Percentiles rank a stretch among this genome's conserved stretches.
Evolutionary conservation across 208 protist species (phyloP).

Genomic region (Novymonas esmeraldas): DNA sequence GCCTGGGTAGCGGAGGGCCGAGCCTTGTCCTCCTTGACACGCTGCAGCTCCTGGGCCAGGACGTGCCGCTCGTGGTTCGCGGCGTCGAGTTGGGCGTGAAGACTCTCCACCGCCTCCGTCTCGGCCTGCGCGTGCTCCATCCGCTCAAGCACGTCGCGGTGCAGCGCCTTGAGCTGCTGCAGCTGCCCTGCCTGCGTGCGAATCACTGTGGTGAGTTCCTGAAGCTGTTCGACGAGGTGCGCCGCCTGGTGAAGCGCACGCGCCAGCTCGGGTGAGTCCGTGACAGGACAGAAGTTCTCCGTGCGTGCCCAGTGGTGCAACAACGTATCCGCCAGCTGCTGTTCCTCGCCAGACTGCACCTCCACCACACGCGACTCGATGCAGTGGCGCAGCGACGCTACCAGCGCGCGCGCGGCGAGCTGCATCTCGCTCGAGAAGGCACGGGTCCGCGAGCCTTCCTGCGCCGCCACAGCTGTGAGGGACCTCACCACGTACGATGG

Average conservation of each 20-base stretch:
- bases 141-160: slow-evolving; percentile 25
- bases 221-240: slow-evolving; percentile 47
- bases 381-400: slow-evolving; percentile 47
- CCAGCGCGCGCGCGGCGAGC: slow-evolving; percentile 44
- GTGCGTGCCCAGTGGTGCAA: slow-evolving; percentile 28
- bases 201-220: slow-evolving; percentile 48
- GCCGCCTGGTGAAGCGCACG: slow-evolving; percentile 49
- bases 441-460: slow-evolving; percentile 2
- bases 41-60: slow-evolving; percentile 29
- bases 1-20: background rate
- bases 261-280: slow-evolving; percentile 38
- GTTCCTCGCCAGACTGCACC: slow-evolving; percentile 32
- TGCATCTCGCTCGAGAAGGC: slow-evolving; percentile 58
- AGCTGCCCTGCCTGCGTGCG: slow-evolving; percentile 50
- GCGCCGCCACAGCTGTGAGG: slow-evolving; percentile 31
- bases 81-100: slow-evolving; percentile 15
- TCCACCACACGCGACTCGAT: slow-evolving; percentile 45
- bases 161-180: slow-evolving; percentile 38
- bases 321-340: slow-evolving; percentile 27
- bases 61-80: slow-evolving; percentile 28
- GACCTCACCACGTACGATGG: slow-evolving; percentile 39
- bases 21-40: background rate
- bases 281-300: slow-evolving; percentile 52
- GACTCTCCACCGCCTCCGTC: background rate
- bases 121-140: slow-evolving; percentile 8